phyloP scores from a whole-genome alignment of 192 early-diverging fungal genomes.

The Thoreauomyces humboldtii region DNA sequence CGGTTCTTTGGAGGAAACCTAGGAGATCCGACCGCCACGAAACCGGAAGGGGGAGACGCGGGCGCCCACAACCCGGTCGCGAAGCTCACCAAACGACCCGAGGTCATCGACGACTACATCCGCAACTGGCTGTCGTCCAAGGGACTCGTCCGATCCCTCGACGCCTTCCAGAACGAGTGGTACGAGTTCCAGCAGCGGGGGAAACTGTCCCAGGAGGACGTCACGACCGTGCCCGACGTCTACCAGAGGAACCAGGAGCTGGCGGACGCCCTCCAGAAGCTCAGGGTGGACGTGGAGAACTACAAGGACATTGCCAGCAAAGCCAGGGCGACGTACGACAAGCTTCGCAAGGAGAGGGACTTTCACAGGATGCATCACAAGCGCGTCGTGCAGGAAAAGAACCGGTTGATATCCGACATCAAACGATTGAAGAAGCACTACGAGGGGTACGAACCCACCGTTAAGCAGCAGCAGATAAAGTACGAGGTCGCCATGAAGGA shows the following conservation, averaged over 20 bases:
- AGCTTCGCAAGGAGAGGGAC: constrained; percentile 55
- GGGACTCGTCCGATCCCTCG: constrained; percentile 49
- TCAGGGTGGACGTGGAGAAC: constrained; percentile 48
- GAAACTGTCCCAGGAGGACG: constrained; percentile 42
- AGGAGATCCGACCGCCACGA: constrained; percentile 17
- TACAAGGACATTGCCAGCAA: constrained; percentile 62
- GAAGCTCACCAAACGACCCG: constrained; percentile 45
- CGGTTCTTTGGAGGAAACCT: constrained; percentile 35
- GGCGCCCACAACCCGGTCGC: constrained; percentile 19
- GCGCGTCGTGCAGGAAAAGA: constrained; percentile 59
- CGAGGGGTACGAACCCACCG: constrained; percentile 46
- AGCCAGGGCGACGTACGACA: constrained; percentile 57
- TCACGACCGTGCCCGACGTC: constrained; percentile 52
- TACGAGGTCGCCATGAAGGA: constrained; percentile 61
- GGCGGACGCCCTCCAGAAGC: constrained; percentile 47
- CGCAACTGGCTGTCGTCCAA: constrained; percentile 54
- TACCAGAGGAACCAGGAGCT: constrained; percentile 54
- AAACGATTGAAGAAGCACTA: constrained; percentile 56
- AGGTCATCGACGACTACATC: constrained; percentile 60
- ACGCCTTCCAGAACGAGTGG: constrained; percentile 65
- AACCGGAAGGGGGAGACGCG: no score
- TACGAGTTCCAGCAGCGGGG: constrained; percentile 54
- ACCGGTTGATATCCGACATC: constrained; percentile 47
- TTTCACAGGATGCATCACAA: constrained; percentile 64
- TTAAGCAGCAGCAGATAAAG: constrained; percentile 41